These are phyloP conservation scores for Apiotrichum laibachii DNA, from an alignment of 1,284 basidiomycete species.

Conservation along the genomic window DNA sequence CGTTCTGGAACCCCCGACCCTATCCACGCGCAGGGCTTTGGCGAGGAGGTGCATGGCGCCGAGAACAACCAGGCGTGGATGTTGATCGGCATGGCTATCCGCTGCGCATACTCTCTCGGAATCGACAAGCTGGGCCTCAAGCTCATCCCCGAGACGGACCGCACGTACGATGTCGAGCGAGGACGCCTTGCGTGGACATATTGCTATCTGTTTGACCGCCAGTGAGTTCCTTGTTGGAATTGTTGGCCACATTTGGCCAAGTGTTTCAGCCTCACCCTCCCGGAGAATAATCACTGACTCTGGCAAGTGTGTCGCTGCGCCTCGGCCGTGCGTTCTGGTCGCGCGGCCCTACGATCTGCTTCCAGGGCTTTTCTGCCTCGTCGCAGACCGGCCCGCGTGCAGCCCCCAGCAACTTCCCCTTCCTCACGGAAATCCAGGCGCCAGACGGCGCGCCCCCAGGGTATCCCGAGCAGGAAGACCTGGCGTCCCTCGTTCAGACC, in stretches of 20 bases:
- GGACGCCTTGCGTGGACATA: constrained; percentile 50
- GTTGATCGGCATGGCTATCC: constrained; percentile 47
- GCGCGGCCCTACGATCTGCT: constrained; percentile 48
- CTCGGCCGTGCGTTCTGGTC: constrained; percentile 52
- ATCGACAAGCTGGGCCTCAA: constrained; percentile 47
- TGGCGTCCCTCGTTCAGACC: constrained; percentile 46
- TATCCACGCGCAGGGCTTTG: constrained; percentile 31
- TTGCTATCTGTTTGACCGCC: constrained; percentile 50
- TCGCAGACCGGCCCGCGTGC: constrained; percentile 48
- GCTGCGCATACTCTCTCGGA: constrained; percentile 46
- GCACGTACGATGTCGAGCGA: constrained; percentile 43
- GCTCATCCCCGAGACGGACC: constrained; percentile 35
- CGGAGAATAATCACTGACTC: background rate
- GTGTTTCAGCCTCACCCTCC: no score
- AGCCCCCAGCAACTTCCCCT: constrained; percentile 46
- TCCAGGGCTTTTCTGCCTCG: constrained; percentile 48
- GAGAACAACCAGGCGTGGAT: constrained; percentile 51
- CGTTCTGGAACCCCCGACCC: constrained; percentile 18
- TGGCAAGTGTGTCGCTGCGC: constrained; percentile 41
- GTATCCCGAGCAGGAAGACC: constrained; percentile 40
- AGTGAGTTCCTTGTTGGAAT: constrained; percentile 25
- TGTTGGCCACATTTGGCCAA: background rate
- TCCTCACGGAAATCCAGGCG: constrained; percentile 33
- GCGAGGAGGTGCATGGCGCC: constrained; percentile 41
- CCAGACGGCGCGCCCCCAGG: constrained; percentile 10